Base-by-base conservation (phyloP, 441 rosid genomes). In the Populus trichocarpa region DNA sequence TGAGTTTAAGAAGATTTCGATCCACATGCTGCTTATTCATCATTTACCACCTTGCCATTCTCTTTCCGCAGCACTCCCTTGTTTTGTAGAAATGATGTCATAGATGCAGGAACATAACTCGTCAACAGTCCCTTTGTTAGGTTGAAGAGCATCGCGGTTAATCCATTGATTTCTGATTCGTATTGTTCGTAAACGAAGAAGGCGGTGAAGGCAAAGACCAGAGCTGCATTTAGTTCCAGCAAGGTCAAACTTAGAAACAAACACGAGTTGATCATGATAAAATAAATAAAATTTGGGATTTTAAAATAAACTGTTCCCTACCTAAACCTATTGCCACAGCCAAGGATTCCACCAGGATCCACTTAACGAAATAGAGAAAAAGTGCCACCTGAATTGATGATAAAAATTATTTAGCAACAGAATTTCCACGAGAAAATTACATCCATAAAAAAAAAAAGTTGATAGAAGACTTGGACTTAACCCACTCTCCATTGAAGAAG, bases 151-250 rank as follows among this genome's bases (percentile, higher is more conserved):
- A 86, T 40, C 84, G 73, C 74, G n/a, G 84, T 81, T 33, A 92
- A 28, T 71, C 86, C 90, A 77, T 90, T 87, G 6, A 95, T 75
- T 87, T 91, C 98, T 13, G 73, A 38, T 84, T 93, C 98, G 33
- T 92, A 88, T 88, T 93, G 98, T 84, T 93, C 97, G 68, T 90
- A 92, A 64, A 88, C 74, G 77, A 92, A 92, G 91, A 93, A 93
- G 77, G 83, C 91, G 2, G 96, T 92, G 85, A 93, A 93, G 11
- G 88, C 82, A 75, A 89, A 84, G 28, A 89, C 85, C 78, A 95
- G 84, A 20, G 80, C 99, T 95, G 95, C 88, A 78, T 74, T 77
- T 20, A 28, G 61, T 78, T 67, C 36, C 10, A 71, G 57, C n/a
- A 67, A 50, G 16, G 65, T 75, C 53, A 82, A 70, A 70, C 4